Percentiles rank a stretch among this genome's conserved stretches.
phyloP scores from a whole-genome alignment of 2,329 filamentous ascomycete species.

The Aciculosporium take region DNA sequence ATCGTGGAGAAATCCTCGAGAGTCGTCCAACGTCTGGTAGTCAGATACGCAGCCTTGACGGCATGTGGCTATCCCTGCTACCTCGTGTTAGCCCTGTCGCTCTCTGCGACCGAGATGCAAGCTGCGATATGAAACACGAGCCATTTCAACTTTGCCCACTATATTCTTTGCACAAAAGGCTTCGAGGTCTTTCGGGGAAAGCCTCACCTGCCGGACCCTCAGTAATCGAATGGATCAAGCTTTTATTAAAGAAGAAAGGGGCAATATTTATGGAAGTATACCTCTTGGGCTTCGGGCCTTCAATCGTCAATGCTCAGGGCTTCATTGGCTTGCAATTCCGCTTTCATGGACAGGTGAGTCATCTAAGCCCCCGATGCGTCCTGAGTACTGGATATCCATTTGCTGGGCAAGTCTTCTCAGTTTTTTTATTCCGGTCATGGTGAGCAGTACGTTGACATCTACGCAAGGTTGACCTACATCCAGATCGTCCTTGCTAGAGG shows the following conservation, averaged over 20 bases:
- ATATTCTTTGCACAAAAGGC: neutral
- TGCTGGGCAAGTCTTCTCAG: neutral
- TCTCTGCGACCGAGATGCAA: constrained; percentile 5
- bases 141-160: neutral
- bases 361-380: neutral
- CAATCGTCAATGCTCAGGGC: neutral
- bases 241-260: neutral
- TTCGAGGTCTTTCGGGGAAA: neutral
- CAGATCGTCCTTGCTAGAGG: too few species aligned
- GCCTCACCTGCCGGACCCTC: neutral
- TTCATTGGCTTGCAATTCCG: neutral
- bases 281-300: neutral
- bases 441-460: neutral
- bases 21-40: neutral
- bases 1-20: neutral
- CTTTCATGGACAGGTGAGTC: neutral
- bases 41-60: neutral
- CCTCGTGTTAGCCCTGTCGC: constrained; percentile 7
- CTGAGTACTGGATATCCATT: neutral
- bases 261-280: neutral
- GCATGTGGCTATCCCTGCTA: constrained; percentile 4
- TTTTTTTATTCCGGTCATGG: neutral
- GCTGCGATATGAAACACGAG: constrained; percentile 1
- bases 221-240: neutral
- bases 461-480: neutral